These are phyloP conservation scores for Paulownia fortunei DNA, from an alignment of 257 asterid genomes.

Conservation along the genomic window DNA sequence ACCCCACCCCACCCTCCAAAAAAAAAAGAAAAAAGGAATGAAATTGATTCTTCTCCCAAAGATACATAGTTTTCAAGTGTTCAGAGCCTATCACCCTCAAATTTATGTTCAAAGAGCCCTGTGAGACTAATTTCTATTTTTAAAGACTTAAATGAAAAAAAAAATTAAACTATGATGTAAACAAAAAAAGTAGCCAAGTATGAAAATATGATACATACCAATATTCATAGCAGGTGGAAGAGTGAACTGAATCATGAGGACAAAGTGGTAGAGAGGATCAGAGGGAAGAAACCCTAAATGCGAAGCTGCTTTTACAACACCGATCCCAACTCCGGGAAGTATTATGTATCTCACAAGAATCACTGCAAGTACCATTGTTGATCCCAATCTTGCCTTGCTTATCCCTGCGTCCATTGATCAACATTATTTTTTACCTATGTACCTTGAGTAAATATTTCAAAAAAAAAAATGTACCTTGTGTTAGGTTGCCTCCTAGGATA, in stretches of 20 bases:
- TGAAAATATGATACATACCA: slow-evolving; percentile 38
- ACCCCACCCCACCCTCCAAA: too few species aligned
- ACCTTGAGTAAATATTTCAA: neutral
- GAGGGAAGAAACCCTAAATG: slow-evolving; percentile 72
- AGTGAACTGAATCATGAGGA: slow-evolving; percentile 80
- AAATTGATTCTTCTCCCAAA: too few species aligned
- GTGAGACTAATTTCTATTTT: too few species aligned
- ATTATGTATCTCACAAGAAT: slow-evolving; percentile 62
- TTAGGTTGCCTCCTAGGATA: slow-evolving; percentile 90
- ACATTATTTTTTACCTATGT: neutral
- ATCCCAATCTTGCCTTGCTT: slow-evolving; percentile 55
- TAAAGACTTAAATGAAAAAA: too few species aligned
- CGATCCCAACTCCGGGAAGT: slow-evolving; percentile 76
- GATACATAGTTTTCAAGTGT: too few species aligned
- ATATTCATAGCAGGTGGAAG: slow-evolving; percentile 95
- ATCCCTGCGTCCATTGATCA: slow-evolving; percentile 52
- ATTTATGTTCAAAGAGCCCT: too few species aligned
- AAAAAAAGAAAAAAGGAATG: too few species aligned
- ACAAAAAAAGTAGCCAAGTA: neutral
- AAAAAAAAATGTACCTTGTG: slow-evolving; percentile 56
- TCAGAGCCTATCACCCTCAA: too few species aligned
- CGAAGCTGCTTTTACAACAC: slow-evolving; percentile 67
- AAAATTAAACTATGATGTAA: neutral
- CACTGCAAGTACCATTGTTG: slow-evolving; percentile 50
- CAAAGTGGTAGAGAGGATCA: slow-evolving; percentile 86